Evolutionary conservation across 441 rosid genomes (phyloP), one percentile per base, ranked within the genome.

Genomic region (Biscutella laevigata): DNA sequence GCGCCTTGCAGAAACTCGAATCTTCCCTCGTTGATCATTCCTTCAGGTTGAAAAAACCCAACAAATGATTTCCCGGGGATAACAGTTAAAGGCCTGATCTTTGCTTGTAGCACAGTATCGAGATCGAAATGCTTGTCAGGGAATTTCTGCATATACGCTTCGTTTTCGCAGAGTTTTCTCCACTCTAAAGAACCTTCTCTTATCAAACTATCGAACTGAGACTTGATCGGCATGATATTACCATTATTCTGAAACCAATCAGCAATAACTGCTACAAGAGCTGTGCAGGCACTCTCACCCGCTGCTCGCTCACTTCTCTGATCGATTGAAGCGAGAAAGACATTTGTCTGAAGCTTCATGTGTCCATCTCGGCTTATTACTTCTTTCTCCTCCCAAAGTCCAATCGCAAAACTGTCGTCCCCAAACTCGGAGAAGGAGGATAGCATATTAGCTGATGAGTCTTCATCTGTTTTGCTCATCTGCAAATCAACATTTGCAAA

Each of bases 41-140:
- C 83, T 13, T 80, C 86, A 5, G 94, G 90, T 46, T 76, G 86
- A 72, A 86, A 86, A 57, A 86, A 86, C 6, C 97, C 95, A 4
- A 86, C 46, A 11, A 78, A 83, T 0, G 95, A 89, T 61, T 80
- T 83, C 40, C 66, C 74, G 0, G 94, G 79, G 14, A 73, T 46
- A 2, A 77, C 80, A 0, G 79, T 61, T 19, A 89, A 59, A 24
- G 82, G 73, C 7, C 82, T 72, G 3, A 89, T 64, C 67, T 83
- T 73, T 14, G 94, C 90, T 69, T 86, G 84, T 40, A 89, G 66
- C 49, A 89, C 76, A 0, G 94, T 89, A 2, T 86, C 95, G 0
- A 86, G 90, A 70, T 86, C 95, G 32, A 86, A 86, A 66, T 82
- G 97, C 62, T 80, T 89, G 77, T 88, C 95, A 0, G 90, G 90